Evolutionary conservation across 2,329 filamentous ascomycete species (phyloP), one percentile per base, ranked within the genome.

Genomic region (Fusarium papillatum): DNA sequence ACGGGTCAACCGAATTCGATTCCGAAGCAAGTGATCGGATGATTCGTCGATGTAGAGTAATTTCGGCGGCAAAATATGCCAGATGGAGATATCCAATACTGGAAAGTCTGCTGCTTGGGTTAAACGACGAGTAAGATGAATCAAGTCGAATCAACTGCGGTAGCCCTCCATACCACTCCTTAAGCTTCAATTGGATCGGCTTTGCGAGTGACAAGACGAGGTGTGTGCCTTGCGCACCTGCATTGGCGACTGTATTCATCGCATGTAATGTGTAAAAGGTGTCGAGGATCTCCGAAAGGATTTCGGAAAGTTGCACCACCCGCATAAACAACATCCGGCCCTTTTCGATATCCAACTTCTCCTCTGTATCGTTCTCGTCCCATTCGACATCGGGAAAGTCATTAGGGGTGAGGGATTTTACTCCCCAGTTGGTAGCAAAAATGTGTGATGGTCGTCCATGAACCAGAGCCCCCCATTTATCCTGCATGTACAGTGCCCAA

Each of bases 401-500:
- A 69, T 92, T 90, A 57, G 88, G 83, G 7, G 86, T 88, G n/a
- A 95, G 88, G 9, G 87, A 82, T 69, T 89, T 88, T 8, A 98
- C 95, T 2, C 93, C 95, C 95, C 95, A 98, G 82, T 97, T 91
- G 59, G 88, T 85, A 24, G 86, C 83, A 75, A 90, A 90, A 48
- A 92, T 90, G 76, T 97, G 95, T 7, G 95, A 97, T 1, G 95
- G 95, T 14, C 95, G 92, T 59, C 95, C 95, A 80, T 97, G 94
- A 29, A 97, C 93, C 24, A 98, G 87, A 3, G 95, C 93, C 19
- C 94, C 95, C 95, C 95, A 98, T 83, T 90, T 97, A 84, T 98
- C 96, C 84, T 98, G 95, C 93, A 97, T 96, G 82, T 97, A 98
- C 63, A 98, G 84, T 3, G 95, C 95, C 95, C 96, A 98, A 1